phyloP scores from a whole-genome alignment of 257 asterid genomes.

The Solanum sitiens region DNA sequence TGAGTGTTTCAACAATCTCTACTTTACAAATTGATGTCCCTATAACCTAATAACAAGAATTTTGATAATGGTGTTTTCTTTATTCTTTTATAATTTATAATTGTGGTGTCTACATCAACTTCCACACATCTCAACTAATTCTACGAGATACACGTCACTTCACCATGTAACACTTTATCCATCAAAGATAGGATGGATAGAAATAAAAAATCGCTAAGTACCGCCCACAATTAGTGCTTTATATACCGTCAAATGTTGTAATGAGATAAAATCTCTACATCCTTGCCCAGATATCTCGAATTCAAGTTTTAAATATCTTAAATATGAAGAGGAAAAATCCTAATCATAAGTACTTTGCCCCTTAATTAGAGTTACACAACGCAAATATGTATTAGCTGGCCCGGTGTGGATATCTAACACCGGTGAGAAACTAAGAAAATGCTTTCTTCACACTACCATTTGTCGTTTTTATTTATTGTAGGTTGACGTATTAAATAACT shows the following conservation, averaged over 20 bases:
- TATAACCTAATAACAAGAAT: not conserved
- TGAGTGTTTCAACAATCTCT: not conserved
- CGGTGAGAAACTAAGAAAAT: not conserved
- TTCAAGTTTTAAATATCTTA: not conserved
- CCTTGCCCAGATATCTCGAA: fast-evolving
- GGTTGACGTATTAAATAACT: not conserved
- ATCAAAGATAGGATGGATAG: not conserved
- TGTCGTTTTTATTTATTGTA: not conserved
- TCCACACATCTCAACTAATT: not conserved
- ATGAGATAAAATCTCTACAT: not conserved
- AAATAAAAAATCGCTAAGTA: fast-evolving
- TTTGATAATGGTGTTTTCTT: not conserved
- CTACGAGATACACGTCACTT: not conserved
- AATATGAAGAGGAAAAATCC: fast-evolving
- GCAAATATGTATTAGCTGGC: not conserved
- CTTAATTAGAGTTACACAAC: not conserved
- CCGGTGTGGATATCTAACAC: not conserved
- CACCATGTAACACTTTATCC: not conserved
- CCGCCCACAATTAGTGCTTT: not conserved
- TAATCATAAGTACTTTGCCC: not conserved
- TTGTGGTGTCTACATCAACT: fast-evolving
- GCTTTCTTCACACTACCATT: not conserved
- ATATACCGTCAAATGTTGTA: not conserved
- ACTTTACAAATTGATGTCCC: not conserved
- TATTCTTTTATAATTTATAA: not conserved